Percentiles rank a stretch among this genome's conserved stretches.
These are phyloP conservation scores for Plasmodium sp. DNA, from an alignment of 169 alveolate species.

Conservation along the genomic window DNA sequence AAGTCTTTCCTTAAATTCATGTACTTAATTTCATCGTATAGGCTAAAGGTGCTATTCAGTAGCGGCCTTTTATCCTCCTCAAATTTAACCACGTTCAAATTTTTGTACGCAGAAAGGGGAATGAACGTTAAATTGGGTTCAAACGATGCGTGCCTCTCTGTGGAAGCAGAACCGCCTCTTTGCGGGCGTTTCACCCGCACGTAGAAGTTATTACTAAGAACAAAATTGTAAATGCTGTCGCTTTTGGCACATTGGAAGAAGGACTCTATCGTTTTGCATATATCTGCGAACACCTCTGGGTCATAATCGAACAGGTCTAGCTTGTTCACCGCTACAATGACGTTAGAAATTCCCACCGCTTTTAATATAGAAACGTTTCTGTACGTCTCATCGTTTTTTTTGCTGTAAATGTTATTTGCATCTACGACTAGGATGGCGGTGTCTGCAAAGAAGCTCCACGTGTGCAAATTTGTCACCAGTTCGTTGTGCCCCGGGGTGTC, in stretches of 20 bases:
- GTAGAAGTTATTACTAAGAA: constrained; percentile 63
- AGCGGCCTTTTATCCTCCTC: constrained; percentile 18
- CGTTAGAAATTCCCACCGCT: constrained; percentile 78
- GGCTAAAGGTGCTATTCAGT: constrained; percentile 16
- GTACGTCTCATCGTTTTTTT: constrained; percentile 77
- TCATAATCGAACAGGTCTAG: constrained; percentile 78
- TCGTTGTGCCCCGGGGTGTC: constrained; percentile 87
- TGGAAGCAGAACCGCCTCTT: neutral
- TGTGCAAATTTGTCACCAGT: constrained; percentile 77
- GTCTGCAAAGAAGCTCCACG: constrained; percentile 83
- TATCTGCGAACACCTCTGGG: constrained; percentile 36
- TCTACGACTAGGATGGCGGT: constrained; percentile 82
- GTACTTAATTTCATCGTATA: constrained; percentile 64
- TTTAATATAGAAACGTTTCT: constrained; percentile 76
- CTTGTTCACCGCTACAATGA: constrained; percentile 81
- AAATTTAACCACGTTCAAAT: constrained; percentile 56
- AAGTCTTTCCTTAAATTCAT: constrained; percentile 61
- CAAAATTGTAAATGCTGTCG: constrained; percentile 46
- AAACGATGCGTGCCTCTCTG: neutral
- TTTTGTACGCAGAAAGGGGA: constrained; percentile 69
- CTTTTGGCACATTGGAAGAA: constrained; percentile 32
- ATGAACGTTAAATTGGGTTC: constrained; percentile 20
- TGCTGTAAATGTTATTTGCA: constrained; percentile 77
- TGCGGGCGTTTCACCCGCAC: neutral
- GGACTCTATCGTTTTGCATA: constrained; percentile 37